Conservation (phyloP, 768 basidiomycete species). For the Xerocomellus dryophilus region DNA sequence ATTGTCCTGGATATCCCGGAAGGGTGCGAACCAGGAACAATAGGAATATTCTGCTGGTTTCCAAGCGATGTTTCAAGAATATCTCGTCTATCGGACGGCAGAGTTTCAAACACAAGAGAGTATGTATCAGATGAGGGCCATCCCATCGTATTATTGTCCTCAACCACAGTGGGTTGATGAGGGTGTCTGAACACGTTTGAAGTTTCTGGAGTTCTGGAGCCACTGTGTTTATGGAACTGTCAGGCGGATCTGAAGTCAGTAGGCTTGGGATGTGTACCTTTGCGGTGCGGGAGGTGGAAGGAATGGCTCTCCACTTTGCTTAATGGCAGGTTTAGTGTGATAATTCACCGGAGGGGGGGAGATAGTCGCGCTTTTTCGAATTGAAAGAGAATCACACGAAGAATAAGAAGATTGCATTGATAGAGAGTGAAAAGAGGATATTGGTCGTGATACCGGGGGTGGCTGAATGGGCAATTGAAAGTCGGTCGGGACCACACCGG, state of each 20-base stretch:
- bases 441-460: neutral
- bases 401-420: neutral
- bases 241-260: neutral
- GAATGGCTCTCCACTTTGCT: neutral
- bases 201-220: neutral
- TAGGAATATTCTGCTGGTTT: neutral
- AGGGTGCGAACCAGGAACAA: constrained; percentile 4
- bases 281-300: neutral
- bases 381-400: neutral
- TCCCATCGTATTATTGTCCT: constrained; percentile 1
- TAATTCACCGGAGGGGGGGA: constrained; percentile 3
- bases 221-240: neutral
- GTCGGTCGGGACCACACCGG: neutral
- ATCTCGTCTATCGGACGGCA: neutral
- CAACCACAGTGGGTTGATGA: neutral
- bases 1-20: neutral
- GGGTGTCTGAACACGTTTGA: neutral
- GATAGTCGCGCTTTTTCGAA: neutral
- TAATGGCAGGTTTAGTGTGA: constrained; percentile 7
- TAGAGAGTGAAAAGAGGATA: neutral
- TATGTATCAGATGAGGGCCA: neutral
- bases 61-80: neutral
- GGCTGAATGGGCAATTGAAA: neutral
- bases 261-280: constrained; percentile 8
- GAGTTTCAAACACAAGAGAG: constrained; percentile 2